Conservation (phyloP, 2,329 filamentous ascomycete genomes). For the Monilinia fructigena region DNA sequence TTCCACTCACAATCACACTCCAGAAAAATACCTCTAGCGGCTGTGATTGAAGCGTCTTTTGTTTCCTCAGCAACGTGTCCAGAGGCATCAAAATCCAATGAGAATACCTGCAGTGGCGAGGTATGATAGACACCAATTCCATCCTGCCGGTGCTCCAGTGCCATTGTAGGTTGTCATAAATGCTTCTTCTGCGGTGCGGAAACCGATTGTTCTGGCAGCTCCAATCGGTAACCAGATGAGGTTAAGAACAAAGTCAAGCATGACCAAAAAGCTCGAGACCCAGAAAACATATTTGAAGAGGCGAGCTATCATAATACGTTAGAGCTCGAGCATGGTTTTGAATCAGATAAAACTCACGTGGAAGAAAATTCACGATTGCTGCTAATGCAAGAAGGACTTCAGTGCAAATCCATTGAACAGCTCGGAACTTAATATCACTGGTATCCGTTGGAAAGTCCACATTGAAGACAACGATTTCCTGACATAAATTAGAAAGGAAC, state of each 20-base stretch:
- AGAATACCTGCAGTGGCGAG: conserved; percentile 26
- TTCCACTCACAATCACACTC: conserved; percentile 24
- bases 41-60: conserved; percentile 23
- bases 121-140: conserved; percentile 28
- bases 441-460: conserved; percentile 24
- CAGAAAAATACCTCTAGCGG: conserved; percentile 29
- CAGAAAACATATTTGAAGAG: conserved; percentile 26
- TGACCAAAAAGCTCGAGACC: conserved; percentile 25
- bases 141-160: conserved; percentile 21
- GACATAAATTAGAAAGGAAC: not conserved
- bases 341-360: conserved; percentile 17
- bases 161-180: conserved; percentile 29
- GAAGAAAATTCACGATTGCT: conserved; percentile 26
- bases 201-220: conserved; percentile 24
- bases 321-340: not conserved
- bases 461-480: conserved; percentile 28
- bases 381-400: conserved; percentile 26
- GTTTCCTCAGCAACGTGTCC: conserved; percentile 29
- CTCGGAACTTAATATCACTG: conserved; percentile 24
- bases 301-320: conserved; percentile 14
- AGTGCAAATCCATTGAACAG: conserved; percentile 27
- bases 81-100: conserved; percentile 26
- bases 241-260: conserved; percentile 27
- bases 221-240: conserved; percentile 28
- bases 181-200: conserved; percentile 25